Conservation (phyloP, 768 basidiomycete species). For the Pleurotus tuoliensis region DNA sequence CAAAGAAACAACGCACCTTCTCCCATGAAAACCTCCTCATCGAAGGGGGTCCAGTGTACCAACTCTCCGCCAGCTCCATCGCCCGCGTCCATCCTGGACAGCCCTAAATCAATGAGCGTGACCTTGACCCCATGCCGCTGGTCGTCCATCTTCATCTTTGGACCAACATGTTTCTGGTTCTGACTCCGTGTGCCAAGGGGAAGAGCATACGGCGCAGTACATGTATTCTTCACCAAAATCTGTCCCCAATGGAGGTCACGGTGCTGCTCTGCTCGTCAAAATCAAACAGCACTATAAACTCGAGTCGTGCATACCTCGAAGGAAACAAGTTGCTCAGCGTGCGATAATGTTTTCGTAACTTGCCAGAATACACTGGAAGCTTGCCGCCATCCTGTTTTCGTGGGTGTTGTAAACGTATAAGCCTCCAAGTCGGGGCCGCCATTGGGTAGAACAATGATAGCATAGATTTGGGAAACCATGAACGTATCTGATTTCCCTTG, state of each 20-base stretch:
- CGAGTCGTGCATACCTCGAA: slow-evolving; percentile 70
- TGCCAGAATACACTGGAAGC: slow-evolving; percentile 92
- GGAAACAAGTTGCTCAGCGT: slow-evolving; percentile 73
- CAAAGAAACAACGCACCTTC: slow-evolving; percentile 47
- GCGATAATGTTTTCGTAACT: slow-evolving; percentile 68
- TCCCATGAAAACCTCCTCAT: slow-evolving; percentile 88
- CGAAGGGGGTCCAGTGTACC: slow-evolving; percentile 77
- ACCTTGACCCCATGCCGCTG: slow-evolving; percentile 61
- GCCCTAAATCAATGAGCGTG: slow-evolving; percentile 92
- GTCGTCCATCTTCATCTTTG: slow-evolving; percentile 55
- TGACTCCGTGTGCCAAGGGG: slow-evolving; percentile 31
- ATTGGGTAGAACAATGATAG: slow-evolving; percentile 86
- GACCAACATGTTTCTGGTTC: slow-evolving; percentile 20
- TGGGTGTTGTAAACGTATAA: slow-evolving; percentile 50
- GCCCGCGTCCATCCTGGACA: slow-evolving; percentile 76
- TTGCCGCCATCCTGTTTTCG: slow-evolving; percentile 65
- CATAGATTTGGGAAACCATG: slow-evolving; percentile 74
- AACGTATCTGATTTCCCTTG: slow-evolving; percentile 51
- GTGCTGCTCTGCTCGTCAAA: slow-evolving; percentile 52
- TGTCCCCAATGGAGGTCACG: slow-evolving; percentile 99
- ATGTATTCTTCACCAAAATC: slow-evolving; percentile 67
- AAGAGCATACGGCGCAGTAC: slow-evolving; percentile 11
- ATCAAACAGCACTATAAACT: neutral
- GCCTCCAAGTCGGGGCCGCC: slow-evolving; percentile 90
- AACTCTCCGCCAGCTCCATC: slow-evolving; percentile 40